These are phyloP conservation scores for Penicillium sp. DNA, from an alignment of 2,329 filamentous ascomycete genomes.

Conservation along the genomic window DNA sequence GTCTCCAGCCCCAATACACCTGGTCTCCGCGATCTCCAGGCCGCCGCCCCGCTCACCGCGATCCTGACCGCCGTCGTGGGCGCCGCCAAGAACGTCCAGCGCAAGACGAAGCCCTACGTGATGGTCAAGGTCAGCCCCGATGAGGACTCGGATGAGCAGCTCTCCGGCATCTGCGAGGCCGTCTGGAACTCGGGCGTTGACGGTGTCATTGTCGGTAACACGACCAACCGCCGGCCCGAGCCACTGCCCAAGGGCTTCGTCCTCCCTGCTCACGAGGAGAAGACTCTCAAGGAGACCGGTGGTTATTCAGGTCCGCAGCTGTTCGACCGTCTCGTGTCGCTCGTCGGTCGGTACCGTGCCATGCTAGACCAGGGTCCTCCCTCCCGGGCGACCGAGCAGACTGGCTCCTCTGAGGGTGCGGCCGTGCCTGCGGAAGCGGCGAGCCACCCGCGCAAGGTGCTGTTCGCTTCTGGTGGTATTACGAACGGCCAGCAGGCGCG, in stretches of 20 bases:
- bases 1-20: slow-evolving; percentile 97
- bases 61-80: slow-evolving; percentile 81
- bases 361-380: slow-evolving; percentile 60
- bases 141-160: slow-evolving; percentile 81
- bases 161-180: slow-evolving; percentile 85
- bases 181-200: slow-evolving; percentile 84
- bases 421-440: slow-evolving; percentile 13
- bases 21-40: slow-evolving; percentile 83
- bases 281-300: slow-evolving; percentile 72
- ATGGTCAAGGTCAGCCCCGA: slow-evolving; percentile 99
- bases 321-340: slow-evolving; percentile 74
- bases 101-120: slow-evolving; percentile 74
- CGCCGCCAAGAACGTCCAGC: slow-evolving; percentile 68
- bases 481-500: slow-evolving; percentile 83
- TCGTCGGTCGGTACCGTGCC: slow-evolving; percentile 78
- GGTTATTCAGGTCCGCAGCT: slow-evolving; percentile 90
- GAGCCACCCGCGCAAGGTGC: slow-evolving; percentile 62
- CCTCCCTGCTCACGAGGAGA: slow-evolving; percentile 67
- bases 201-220: slow-evolving; percentile 96
- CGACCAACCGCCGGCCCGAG: slow-evolving; percentile 78
- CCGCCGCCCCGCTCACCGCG: slow-evolving; percentile 75
- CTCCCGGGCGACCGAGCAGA: background rate
- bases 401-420: slow-evolving; percentile 21
- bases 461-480: slow-evolving; percentile 93
- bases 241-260: slow-evolving; percentile 67